Evolutionary conservation across 495 filamentous ascomycete genomes (phyloP).

Genomic region (Penicillium bovifimosum): DNA sequence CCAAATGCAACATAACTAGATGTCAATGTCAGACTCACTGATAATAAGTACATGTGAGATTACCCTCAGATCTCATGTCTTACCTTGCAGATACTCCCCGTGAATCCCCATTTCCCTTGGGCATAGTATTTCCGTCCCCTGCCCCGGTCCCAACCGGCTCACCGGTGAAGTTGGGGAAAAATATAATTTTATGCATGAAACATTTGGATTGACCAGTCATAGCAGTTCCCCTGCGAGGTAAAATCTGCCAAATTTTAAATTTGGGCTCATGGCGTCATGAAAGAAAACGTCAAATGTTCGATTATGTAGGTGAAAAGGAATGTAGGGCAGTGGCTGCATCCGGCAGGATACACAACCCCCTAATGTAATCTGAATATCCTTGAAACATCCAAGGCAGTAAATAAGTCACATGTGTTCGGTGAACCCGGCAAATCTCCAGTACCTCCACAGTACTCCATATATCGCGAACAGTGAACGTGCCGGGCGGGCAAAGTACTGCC

Average conservation of each 20-base stretch:
- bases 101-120: neutral
- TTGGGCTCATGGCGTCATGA: conserved; percentile 15
- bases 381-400: neutral
- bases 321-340: conserved; percentile 5
- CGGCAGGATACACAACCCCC: neutral
- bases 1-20: neutral
- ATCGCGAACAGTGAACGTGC: neutral
- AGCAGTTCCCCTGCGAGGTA: conserved; percentile 8
- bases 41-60: neutral
- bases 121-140: conserved; percentile 7
- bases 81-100: neutral
- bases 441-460: neutral
- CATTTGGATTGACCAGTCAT: conserved; percentile 15
- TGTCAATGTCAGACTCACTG: neutral
- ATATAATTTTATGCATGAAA: conserved; percentile 1
- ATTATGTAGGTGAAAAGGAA: neutral
- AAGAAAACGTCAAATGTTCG: neutral
- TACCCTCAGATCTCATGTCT: neutral
- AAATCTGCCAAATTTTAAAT: conserved; percentile 9
- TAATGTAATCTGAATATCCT: neutral
- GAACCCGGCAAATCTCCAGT: conserved; percentile 27
- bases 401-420: conserved; percentile 14
- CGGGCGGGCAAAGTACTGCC: conserved; percentile 3
- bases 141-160: conserved; percentile 20
- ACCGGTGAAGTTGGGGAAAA: conserved; percentile 29